Conservation (phyloP, 192 early-diverging fungal species). For the Rhizoclosmatium sp. region DNA sequence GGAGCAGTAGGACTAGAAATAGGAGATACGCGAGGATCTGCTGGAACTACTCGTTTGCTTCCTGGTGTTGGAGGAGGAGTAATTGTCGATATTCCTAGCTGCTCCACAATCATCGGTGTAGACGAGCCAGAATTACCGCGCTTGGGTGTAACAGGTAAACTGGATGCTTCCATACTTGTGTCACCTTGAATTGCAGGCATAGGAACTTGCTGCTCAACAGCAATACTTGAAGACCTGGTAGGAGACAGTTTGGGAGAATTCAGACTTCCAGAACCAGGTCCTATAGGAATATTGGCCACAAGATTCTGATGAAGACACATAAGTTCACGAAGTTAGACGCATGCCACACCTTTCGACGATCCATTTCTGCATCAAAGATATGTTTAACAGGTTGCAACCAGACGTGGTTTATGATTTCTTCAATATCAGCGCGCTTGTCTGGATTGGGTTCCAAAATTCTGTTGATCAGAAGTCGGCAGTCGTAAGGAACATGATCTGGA, state of each 20-base stretch:
- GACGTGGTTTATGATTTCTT: slow-evolving; percentile 56
- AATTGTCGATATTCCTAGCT: too few relatives aligned
- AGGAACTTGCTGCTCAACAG: not conserved
- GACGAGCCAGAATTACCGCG: too few relatives aligned
- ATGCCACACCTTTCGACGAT: not conserved
- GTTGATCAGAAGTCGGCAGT: slow-evolving; percentile 52
- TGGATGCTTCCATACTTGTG: too few relatives aligned
- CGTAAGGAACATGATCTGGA: slow-evolving; percentile 55
- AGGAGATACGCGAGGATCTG: not conserved
- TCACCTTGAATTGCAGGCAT: too few relatives aligned
- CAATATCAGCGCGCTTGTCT: slow-evolving; percentile 54
- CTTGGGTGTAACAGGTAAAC: too few relatives aligned
- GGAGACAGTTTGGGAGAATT: not conserved
- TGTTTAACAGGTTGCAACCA: slow-evolving; percentile 46
- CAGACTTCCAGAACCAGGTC: too few relatives aligned
- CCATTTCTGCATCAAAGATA: slow-evolving; percentile 43
- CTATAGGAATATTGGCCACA: too few relatives aligned
- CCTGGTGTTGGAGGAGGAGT: too few relatives aligned
- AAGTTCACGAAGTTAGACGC: not conserved
- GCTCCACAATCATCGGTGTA: too few relatives aligned
- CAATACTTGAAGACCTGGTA: not conserved
- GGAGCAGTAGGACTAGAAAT: not conserved
- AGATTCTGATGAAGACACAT: not conserved
- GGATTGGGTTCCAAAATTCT: slow-evolving; percentile 65
- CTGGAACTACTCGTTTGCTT: not conserved